Evolutionary conservation across 2,329 filamentous ascomycete genomes (phyloP), one percentile per base, ranked within the genome.

Genomic region (Penicillium hesseltinei): DNA sequence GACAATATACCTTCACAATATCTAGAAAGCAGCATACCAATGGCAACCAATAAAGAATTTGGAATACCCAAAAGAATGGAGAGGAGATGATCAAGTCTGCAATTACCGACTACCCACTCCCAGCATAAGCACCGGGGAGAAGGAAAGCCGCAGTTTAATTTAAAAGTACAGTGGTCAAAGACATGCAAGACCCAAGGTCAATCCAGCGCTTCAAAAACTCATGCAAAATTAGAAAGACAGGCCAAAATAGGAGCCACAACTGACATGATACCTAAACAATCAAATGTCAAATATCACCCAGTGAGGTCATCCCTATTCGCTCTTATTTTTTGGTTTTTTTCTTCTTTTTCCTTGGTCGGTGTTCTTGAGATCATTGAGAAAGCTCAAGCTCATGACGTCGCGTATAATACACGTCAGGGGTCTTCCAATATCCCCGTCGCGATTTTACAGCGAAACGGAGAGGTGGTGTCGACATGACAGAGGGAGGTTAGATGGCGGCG

Each of bases 151-250:
- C 50, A 53, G 60, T 64, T 64, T 63, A 56, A 59, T 62, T 66
- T 71, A 71, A 66, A 63, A 68, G 59, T 73, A 73, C 70, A 73
- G 63, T 66, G 58, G 60, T 64, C 63, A 66, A 67, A 64, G 58
- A 65, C 68, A 71, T 73, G 71, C 69, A 66, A 66, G 59, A 69
- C 62, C 63, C 64, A 63, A 59, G 62, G 65, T 61, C 64, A 67
- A 67, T 62, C 62, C 61, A 67, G 64, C 65, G 65, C 65, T 67
- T 66, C 64, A 66, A 62, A 66, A 66, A 63, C 58, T 62, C 61
- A 67, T 51, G 64, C 65, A 67, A 62, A 65, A 42, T 57, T 57
- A 51, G 46, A 51, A 58, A 56, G 51, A 55, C 46, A 56, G 52
- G 33, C 29, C 42, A 45, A 43, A 35, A 47, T 27, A 42, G 35